A percentile compares a stretch with the other conserved stretches of the same genome.
Evolutionary conservation across 768 basidiomycete species (phyloP).

Genomic region (Boletus vinaceobasis): DNA sequence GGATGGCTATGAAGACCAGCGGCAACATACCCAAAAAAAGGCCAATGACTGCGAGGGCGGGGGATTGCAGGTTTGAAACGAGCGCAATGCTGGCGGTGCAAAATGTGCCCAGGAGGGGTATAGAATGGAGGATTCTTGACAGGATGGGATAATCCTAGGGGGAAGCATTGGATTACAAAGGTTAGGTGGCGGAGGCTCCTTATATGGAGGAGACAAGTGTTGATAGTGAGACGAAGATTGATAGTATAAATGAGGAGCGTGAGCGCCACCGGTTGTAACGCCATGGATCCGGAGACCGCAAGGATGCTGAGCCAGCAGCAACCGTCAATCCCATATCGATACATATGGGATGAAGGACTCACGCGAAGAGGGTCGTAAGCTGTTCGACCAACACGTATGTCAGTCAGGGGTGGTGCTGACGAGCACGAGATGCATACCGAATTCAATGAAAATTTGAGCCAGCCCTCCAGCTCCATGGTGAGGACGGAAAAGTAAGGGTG

Average conservation of each 20-base stretch:
- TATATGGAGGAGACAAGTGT: constrained; percentile 11
- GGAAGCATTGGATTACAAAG: not conserved
- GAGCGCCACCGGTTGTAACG: constrained; percentile 5
- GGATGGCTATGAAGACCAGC: constrained; percentile 1
- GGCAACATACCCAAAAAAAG: constrained; percentile 13
- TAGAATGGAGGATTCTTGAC: constrained; percentile 11
- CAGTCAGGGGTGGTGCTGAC: not conserved
- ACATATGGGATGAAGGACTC: not conserved
- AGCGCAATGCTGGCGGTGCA: constrained; percentile 11
- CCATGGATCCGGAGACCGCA: constrained; percentile 7
- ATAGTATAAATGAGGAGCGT: constrained; percentile 24
- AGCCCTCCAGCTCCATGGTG: constrained; percentile 10
- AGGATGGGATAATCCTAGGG: constrained; percentile 4
- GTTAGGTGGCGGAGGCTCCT: not conserved
- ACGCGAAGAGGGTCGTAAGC: constrained; percentile 20
- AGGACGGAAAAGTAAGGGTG: not conserved
- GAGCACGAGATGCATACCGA: constrained; percentile 3
- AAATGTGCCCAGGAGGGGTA: constrained; percentile 17
- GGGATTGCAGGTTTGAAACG: constrained; percentile 6
- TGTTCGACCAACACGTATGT: not conserved
- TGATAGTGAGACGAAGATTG: constrained; percentile 16
- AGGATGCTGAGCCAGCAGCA: not conserved
- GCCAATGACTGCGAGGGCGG: not conserved
- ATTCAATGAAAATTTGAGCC: constrained; percentile 14
- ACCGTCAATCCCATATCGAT: not conserved